phyloP scores from a whole-genome alignment of 306 rosid species.

The Castanospermum australe region DNA sequence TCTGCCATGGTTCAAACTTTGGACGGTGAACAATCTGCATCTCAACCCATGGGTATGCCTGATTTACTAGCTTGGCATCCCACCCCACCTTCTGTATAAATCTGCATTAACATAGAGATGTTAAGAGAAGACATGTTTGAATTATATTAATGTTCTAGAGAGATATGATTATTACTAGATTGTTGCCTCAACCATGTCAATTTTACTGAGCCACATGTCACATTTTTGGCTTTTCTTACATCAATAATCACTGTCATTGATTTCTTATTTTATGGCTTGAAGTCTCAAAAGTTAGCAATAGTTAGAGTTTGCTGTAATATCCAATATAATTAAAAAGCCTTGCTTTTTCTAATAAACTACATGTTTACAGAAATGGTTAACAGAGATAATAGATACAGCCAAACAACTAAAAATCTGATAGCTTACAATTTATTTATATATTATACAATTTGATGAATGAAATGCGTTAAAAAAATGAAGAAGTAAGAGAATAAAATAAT shows the following conservation, averaged over 20 bases:
- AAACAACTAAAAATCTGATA: too few species aligned
- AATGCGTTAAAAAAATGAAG: too few species aligned
- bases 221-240: neutral
- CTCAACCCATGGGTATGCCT: constrained; percentile 79
- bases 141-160: neutral
- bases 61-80: constrained; percentile 61
- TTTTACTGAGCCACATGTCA: neutral
- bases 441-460: neutral
- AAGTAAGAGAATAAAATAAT: too few species aligned
- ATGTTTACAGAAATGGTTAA: too few species aligned
- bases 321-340: too few species aligned
- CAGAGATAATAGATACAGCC: neutral
- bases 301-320: too few species aligned
- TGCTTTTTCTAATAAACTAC: too few species aligned
- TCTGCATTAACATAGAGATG: constrained; percentile 38
- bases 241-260: too few species aligned
- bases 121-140: neutral
- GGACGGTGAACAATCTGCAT: constrained; percentile 75
- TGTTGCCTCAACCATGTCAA: neutral
- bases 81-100: constrained; percentile 61
- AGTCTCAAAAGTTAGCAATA: too few species aligned
- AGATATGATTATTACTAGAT: neutral
- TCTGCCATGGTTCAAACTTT: constrained; percentile 49
- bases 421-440: neutral
- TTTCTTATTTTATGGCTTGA: too few species aligned